Conservation (phyloP, 192 early-diverging fungal genomes). For the Entomortierella beljakovae region DNA sequence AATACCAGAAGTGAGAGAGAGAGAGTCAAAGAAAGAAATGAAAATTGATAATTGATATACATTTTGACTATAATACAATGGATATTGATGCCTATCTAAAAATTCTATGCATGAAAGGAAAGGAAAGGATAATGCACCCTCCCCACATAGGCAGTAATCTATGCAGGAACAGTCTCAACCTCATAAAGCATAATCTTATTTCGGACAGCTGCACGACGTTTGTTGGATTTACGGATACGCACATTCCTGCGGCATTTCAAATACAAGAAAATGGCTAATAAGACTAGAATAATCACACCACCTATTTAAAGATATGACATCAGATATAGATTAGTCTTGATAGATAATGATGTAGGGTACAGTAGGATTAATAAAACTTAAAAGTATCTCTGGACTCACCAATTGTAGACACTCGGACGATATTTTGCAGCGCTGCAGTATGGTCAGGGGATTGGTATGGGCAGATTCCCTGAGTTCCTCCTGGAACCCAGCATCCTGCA, state of each 20-base stretch:
- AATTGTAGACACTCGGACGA: constrained; percentile 45
- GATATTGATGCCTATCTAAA: no score
- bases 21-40: no score
- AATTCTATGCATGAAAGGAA: no score
- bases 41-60: no score
- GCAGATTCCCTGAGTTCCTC: constrained; percentile 29
- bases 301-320: constrained; percentile 14
- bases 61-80: no score
- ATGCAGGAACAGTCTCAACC: constrained; percentile 49
- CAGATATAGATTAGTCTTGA: background rate
- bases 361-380: no score
- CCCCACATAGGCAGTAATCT: background rate
- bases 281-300: constrained; percentile 38
- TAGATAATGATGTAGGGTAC: no score
- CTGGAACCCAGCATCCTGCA: constrained; percentile 52
- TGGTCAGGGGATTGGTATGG: constrained; percentile 42
- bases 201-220: constrained; percentile 31
- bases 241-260: constrained; percentile 43
- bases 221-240: constrained; percentile 38
- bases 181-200: constrained; percentile 41
- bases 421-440: constrained; percentile 45
- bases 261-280: constrained; percentile 39
- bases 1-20: no score
- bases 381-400: no score
- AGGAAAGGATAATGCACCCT: background rate